These are phyloP conservation scores for Ensete ventricosum DNA, from an alignment of 176 grass and related monocot genomes.

Conservation along the genomic window DNA sequence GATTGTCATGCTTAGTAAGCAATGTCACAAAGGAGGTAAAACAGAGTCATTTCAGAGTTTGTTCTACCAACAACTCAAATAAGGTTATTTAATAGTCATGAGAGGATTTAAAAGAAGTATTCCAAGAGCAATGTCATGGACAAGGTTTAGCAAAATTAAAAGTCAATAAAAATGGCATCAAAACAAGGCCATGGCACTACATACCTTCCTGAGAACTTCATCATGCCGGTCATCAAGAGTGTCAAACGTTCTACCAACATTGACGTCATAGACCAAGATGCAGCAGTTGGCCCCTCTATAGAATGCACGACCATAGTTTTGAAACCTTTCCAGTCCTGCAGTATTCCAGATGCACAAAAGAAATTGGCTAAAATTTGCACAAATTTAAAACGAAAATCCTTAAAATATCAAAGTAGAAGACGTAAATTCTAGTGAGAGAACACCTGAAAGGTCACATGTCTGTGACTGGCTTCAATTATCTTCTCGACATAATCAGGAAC, in stretches of 20 bases:
- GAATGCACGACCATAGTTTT: conserved; percentile 82
- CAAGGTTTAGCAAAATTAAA: no score
- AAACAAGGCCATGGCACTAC: background rate
- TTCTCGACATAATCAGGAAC: conserved; percentile 71
- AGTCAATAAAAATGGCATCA: conserved; percentile 4
- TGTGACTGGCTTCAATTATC: conserved; percentile 58
- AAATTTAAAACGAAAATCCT: background rate
- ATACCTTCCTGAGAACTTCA: conserved; percentile 85
- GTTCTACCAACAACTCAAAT: no score
- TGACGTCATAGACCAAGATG: conserved; percentile 78
- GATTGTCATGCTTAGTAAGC: no score
- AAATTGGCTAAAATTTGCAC: no score
- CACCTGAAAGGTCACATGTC: conserved; percentile 76
- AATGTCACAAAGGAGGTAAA: no score
- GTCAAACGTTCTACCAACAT: conserved; percentile 50
- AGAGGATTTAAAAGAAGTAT: no score
- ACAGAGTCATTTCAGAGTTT: no score
- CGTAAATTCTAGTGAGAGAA: background rate
- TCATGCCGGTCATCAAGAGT: conserved; percentile 64
- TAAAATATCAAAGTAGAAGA: background rate
- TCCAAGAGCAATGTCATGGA: no score
- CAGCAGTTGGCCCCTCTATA: conserved; percentile 85
- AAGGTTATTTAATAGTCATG: no score
- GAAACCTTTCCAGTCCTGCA: conserved; percentile 86
- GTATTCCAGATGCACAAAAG: conserved; percentile 73